Percentiles rank a stretch among this genome's conserved stretches.
phyloP scores from a whole-genome alignment of 176 grass and related monocot species.

The Alloteropsis semialata region DNA sequence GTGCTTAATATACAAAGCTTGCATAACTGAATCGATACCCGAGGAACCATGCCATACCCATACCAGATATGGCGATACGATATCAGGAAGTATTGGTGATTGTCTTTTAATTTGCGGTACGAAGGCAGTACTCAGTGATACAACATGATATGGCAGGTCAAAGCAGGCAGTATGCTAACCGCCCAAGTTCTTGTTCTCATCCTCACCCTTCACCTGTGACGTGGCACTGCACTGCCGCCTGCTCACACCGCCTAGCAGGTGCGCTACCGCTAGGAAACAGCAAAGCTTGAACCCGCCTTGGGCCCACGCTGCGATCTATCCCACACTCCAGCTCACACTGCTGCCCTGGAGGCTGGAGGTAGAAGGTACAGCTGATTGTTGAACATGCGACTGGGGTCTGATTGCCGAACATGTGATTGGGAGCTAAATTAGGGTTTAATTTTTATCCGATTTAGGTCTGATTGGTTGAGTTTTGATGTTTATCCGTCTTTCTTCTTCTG shows the following conservation, averaged over 20 bases:
- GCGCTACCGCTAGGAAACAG: not conserved
- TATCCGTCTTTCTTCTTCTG: too few species aligned
- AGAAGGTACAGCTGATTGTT: not conserved
- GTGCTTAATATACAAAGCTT: conserved; percentile 5
- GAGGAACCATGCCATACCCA: not conserved
- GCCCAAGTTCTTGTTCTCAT: not conserved
- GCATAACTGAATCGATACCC: not conserved
- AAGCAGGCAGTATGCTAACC: not conserved
- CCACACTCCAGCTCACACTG: not conserved
- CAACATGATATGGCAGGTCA: not conserved
- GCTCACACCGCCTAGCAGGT: not conserved
- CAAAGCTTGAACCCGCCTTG: not conserved
- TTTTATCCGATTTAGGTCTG: not conserved
- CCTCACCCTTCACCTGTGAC: not conserved
- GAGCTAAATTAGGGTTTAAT: not conserved
- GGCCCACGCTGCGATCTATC: not conserved
- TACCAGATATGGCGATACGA: not conserved
- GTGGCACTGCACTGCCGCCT: not conserved
- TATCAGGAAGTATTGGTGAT: not conserved
- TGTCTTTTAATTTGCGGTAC: not conserved
- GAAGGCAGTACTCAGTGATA: not conserved
- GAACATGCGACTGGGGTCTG: not conserved
- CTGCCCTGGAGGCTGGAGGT: not conserved
- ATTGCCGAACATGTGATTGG: not conserved
- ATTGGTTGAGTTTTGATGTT: not conserved